Evolutionary conservation across 202 grass and related monocot genomes (phyloP).

Genomic region (Carex sylvatica): DNA sequence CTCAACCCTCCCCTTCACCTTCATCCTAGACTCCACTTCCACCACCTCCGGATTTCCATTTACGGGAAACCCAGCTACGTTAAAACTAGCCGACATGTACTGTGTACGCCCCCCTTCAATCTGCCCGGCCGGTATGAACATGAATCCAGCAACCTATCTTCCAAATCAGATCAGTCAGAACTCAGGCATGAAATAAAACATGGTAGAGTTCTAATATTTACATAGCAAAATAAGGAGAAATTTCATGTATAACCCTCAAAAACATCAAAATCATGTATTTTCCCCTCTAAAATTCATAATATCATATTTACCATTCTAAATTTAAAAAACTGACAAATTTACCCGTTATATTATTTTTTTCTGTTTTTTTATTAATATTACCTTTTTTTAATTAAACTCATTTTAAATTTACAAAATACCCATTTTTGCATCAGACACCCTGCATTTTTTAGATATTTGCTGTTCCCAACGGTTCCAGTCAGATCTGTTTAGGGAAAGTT

Average conservation of each 20-base stretch:
- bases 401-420: too few species aligned
- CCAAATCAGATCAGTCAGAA: conserved; percentile 21
- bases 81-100: conserved; percentile 74
- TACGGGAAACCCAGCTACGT: conserved; percentile 53
- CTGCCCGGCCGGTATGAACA: conserved; percentile 76
- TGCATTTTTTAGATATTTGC: background rate
- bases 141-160: conserved; percentile 62
- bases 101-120: conserved; percentile 65
- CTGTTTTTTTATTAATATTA: too few species aligned
- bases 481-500: conserved; percentile 5
- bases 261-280: too few species aligned
- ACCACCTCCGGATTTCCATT: conserved; percentile 34
- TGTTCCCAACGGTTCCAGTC: background rate
- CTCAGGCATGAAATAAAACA: background rate
- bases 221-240: too few species aligned
- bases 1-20: conserved; percentile 60
- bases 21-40: conserved; percentile 70
- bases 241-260: too few species aligned
- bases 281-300: too few species aligned
- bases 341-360: too few species aligned
- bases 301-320: too few species aligned
- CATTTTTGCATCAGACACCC: background rate
- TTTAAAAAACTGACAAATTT: too few species aligned
- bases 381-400: too few species aligned
- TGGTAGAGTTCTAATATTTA: too few species aligned